phyloP scores from a whole-genome alignment of 345 rosid species.

The Brassica incana region DNA sequence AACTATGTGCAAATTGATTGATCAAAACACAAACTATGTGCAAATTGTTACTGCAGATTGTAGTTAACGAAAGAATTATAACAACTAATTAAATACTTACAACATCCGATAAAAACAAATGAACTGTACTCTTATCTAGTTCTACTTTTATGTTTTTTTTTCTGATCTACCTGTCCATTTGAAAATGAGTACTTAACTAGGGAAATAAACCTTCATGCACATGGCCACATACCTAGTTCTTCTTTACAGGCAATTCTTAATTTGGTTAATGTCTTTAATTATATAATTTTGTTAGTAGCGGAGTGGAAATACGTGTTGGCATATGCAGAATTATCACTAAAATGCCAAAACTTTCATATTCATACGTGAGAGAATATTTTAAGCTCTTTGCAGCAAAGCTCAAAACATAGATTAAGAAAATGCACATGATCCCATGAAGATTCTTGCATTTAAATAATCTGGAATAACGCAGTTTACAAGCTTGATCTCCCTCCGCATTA shows the following conservation, averaged over 20 bases:
- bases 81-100: conserved; percentile 4
- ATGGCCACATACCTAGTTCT: conserved; percentile 39
- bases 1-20: neutral
- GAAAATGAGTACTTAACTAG: conserved; percentile 21
- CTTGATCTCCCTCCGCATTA: conserved; percentile 35
- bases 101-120: neutral
- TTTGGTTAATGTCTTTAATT: conserved; percentile 1
- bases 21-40: neutral
- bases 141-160: neutral
- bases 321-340: conserved; percentile 19
- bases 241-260: conserved; percentile 37
- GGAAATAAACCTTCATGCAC: conserved; percentile 31
- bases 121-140: neutral
- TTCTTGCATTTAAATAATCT: conserved; percentile 29
- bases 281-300: neutral
- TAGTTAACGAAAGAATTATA: neutral
- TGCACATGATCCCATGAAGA: conserved; percentile 54
- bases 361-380: conserved; percentile 6
- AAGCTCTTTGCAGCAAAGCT: neutral
- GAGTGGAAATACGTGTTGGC: conserved; percentile 37
- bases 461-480: conserved; percentile 24
- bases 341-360: conserved; percentile 7
- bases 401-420: conserved; percentile 27
- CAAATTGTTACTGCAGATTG: neutral
- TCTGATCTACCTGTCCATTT: neutral